Percentiles rank a stretch among this genome's conserved stretches.
Conservation (phyloP, 2,329 filamentous ascomycete species). For the Cryoendolithus antarcticus region DNA sequence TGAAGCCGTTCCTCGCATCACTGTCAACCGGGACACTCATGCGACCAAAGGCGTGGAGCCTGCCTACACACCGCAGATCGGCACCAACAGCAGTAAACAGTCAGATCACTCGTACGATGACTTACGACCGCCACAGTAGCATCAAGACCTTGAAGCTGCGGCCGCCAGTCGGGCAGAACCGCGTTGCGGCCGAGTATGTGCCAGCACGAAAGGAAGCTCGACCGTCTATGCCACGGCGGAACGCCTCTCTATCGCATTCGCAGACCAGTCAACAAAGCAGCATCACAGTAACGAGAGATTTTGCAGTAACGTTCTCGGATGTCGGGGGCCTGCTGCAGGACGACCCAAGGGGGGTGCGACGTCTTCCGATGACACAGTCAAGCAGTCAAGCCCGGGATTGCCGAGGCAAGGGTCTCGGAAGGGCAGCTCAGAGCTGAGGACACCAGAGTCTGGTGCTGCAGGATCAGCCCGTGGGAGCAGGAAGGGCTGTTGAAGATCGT, state of each 20-base stretch:
- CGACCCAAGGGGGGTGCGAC: neutral
- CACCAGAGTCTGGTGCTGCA: neutral
- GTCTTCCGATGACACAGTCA: too few species aligned
- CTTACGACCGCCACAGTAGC: neutral
- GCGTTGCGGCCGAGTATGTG: conserved; percentile 2
- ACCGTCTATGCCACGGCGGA: neutral
- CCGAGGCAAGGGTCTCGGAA: too few species aligned
- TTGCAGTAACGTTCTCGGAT: conserved; percentile 4
- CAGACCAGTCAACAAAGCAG: conserved; percentile 1
- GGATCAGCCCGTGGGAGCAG: conserved; percentile 1
- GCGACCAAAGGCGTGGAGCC: conserved; percentile 1
- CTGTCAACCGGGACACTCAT: conserved; percentile 5
- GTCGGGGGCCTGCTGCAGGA: conserved; percentile 1
- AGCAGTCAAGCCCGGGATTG: too few species aligned
- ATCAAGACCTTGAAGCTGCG: conserved; percentile 1
- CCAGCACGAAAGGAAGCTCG: neutral
- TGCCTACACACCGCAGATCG: conserved; percentile 1
- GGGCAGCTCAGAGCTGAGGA: neutral
- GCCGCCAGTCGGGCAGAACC: conserved; percentile 1
- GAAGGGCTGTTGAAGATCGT: conserved; percentile 1
- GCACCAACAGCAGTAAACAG: too few species aligned
- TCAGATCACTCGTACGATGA: neutral
- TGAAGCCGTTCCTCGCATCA: conserved; percentile 18
- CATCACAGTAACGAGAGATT: conserved; percentile 3
- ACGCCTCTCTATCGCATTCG: neutral